phyloP scores from a whole-genome alignment of 163 green algal genomes.

The Prototheca wickerhamii region DNA sequence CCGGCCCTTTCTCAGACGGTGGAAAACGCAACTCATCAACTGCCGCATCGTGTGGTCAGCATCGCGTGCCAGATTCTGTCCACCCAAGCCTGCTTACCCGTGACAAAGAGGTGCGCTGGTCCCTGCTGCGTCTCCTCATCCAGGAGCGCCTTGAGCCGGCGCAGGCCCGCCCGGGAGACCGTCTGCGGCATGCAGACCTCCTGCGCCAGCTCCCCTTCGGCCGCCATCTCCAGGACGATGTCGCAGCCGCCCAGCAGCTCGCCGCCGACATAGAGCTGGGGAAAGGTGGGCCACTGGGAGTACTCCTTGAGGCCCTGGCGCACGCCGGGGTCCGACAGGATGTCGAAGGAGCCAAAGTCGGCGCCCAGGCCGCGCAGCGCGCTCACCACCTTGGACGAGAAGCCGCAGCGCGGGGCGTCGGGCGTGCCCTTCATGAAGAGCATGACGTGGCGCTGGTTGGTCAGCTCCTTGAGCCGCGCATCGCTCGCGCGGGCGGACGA shows the following conservation, averaged over 20 bases:
- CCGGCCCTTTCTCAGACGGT: not conserved
- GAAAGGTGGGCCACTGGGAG: conserved; percentile 82
- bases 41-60: no score
- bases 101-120: not conserved
- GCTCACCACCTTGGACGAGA: conserved; percentile 68
- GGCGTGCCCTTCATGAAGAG: conserved; percentile 57
- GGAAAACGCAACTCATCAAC: conserved; percentile 4
- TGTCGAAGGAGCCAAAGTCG: conserved; percentile 76
- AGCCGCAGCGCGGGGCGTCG: conserved; percentile 74
- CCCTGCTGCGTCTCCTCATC: no score
- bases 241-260: conserved; percentile 91
- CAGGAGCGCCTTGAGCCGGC: not conserved
- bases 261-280: conserved; percentile 75
- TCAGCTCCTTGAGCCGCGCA: conserved; percentile 23
- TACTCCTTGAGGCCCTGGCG: conserved; percentile 66
- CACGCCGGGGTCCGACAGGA: conserved; percentile 65
- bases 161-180: not conserved
- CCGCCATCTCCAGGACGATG: conserved; percentile 81
- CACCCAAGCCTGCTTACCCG: not conserved
- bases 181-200: conserved; percentile 1
- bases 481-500: not conserved
- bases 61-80: not conserved
- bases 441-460: conserved; percentile 54
- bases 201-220: conserved; percentile 44
- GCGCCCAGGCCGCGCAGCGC: conserved; percentile 31